Evolutionary conservation across 2,329 filamentous ascomycete species (phyloP).

Genomic region (Xylaria multiplex): DNA sequence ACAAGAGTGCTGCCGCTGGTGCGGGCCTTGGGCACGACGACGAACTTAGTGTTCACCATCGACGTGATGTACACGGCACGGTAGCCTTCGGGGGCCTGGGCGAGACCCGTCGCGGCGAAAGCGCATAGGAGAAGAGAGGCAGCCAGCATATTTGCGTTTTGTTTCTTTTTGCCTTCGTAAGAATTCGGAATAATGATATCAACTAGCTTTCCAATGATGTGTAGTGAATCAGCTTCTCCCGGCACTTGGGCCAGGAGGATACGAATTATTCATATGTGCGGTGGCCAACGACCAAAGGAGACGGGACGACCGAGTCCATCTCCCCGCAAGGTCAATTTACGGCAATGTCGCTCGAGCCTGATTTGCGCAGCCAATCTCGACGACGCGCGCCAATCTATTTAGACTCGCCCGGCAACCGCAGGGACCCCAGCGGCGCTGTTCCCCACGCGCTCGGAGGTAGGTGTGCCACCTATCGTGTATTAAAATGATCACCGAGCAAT

Average conservation of each 20-base stretch:
- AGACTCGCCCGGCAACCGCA: constrained; percentile 32
- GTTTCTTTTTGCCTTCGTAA: constrained; percentile 29
- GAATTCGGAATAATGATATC: not conserved
- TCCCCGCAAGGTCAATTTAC: constrained; percentile 40
- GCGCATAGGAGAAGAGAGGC: constrained; percentile 47
- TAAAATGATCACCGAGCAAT: constrained; percentile 5
- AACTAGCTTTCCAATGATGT: not conserved
- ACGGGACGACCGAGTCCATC: constrained; percentile 10
- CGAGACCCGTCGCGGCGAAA: constrained; percentile 50
- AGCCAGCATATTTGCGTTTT: constrained; percentile 44
- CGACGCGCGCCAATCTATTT: constrained; percentile 39
- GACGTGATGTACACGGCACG: constrained; percentile 54
- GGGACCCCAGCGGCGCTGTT: constrained; percentile 1
- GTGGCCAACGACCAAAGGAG: not conserved
- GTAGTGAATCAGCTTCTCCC: constrained; percentile 13
- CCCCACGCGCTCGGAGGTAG: constrained; percentile 28
- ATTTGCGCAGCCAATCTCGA: constrained; percentile 40
- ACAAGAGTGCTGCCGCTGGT: constrained; percentile 50
- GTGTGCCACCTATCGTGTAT: constrained; percentile 12
- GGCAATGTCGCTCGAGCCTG: constrained; percentile 39
- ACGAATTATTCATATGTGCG: constrained; percentile 27
- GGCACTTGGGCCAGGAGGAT: constrained; percentile 21
- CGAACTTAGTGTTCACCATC: constrained; percentile 54
- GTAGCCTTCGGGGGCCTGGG: constrained; percentile 53
- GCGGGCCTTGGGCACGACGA: constrained; percentile 51